Base-by-base conservation (phyloP, 306 rosid species). In the Hippophae tibetana region DNA sequence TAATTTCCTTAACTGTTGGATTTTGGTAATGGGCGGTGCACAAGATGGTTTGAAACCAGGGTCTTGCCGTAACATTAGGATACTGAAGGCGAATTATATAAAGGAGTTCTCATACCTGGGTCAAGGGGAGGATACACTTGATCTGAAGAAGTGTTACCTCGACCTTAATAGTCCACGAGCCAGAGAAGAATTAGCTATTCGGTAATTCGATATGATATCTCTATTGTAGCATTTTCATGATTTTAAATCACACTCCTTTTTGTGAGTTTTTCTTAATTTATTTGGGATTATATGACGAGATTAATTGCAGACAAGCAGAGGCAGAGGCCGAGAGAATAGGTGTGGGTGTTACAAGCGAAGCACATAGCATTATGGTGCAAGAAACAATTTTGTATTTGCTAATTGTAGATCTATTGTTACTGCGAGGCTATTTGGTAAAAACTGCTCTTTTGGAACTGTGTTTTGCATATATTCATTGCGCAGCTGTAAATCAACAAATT, bases 241-340 rank as follows among this genome's bases (percentile, higher is more conserved):
- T 45, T 47, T 49, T 42, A 0, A 13, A 9, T 12, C 56, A 3
- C 52, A 1, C 12, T 47, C 63, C 42, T 10, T 67, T 63, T 59
- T 14, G 12, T 10, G 7, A 40, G 6, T 44, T 10, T 18, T 66
- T 12, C 5, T 42, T 43, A 10, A n/a, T 51, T 6, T 1, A 14
- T 8, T 57, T 23, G 41, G 13, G 42, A 11, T 31, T 27, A 6
- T 27, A 43, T 58, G 41, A 10, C 40, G 61, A 7, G 45, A 25
- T 58, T 42, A 23, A 48, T 80, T 69, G 53, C 66, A 92, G 99
- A 58, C 95, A 86, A 70, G 99, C 97, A 0, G 99, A 84, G 72
- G 63, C 79, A 1, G 99, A 88, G 18, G 92, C 80, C 50, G 99
- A 92, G 82, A 83, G 97, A 78, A 83, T 88, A 14, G 99, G 99